Base-by-base conservation (phyloP, 148 eudicot species). In the Cornus florida region DNA sequence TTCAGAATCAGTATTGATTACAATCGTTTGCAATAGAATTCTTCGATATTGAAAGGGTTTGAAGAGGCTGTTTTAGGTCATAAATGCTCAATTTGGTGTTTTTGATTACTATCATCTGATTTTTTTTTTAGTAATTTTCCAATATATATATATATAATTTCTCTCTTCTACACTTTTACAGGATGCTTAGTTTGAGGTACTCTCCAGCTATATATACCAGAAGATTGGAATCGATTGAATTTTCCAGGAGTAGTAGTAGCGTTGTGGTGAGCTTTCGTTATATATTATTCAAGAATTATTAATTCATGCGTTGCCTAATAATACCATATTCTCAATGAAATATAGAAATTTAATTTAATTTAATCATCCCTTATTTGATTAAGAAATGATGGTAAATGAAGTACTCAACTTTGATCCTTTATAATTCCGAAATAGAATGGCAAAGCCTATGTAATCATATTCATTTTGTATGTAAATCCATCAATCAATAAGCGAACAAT, bases 231-330 rank as follows among this genome's bases (percentile, higher is more conserved):
- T 53, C 82, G 19, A 19, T 81, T 69, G 67, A 80, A 70, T 74
- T 77, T 41, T 75, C 79, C 32, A 82, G 62, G 60, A 86, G 75
- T 32, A 75, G 75, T 39, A 76, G 80, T 76, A 79, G 81, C 79
- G 70, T 82, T 32, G 88, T 91, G 86, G 93, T 93, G 85, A 88
- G 94, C 83, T 77, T 50, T 14, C 75, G 56, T 67, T 13, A 6
- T 35, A 20, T 48, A 7, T 43, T 20, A 4, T n/a, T 1, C 33
- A n/a, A 19, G 50, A 70, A 41, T 28, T 72, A 24, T 32, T 60
- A 11, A 48, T 48, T 35, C 5, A 35, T 33, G 35, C 39, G 32
- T 41, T 35, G 24, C 53, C 9, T 1, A 8, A 4, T 48, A 48
- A 48, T 7, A 48, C 10, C 17, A 57, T 35, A 41, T 17, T 17